These are phyloP conservation scores for Geum urbanum DNA, from an alignment of 306 rosid species.

Conservation along the genomic window DNA sequence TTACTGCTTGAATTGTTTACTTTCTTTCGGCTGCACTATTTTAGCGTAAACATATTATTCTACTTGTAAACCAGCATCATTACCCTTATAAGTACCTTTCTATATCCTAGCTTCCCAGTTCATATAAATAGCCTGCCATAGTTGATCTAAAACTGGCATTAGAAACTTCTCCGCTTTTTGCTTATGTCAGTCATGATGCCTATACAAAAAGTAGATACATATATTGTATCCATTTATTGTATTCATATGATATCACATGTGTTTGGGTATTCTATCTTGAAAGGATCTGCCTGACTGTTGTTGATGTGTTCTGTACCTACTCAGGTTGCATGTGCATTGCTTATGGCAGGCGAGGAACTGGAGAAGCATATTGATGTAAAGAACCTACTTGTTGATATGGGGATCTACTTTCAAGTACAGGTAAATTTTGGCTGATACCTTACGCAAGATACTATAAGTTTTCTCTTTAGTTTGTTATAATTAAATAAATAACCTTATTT, in stretches of 20 bases:
- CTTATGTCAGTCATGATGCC: conserved; percentile 1
- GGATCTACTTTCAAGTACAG: conserved; percentile 45
- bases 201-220: not conserved
- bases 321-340: conserved; percentile 46
- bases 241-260: not conserved
- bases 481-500: not conserved
- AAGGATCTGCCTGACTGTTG: conserved; percentile 23
- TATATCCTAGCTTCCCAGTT: not conserved
- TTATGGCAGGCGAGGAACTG: conserved; percentile 35
- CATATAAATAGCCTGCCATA: conserved; percentile 3
- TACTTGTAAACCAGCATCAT: conserved; percentile 2
- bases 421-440: conserved; percentile 10
- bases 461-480: not conserved
- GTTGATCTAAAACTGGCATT: not conserved
- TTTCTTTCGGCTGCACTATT: not conserved
- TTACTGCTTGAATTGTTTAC: not conserved
- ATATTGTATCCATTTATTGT: not conserved
- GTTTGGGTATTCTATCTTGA: conserved; percentile 7
- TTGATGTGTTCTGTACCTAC: not conserved
- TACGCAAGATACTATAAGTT: not conserved
- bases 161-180: not conserved
- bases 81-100: not conserved
- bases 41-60: not conserved
- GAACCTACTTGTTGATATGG: conserved; percentile 39
- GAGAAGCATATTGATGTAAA: conserved; percentile 35